Conservation (phyloP, 225 moss, liverwort and hornwort genomes). For the Pseudisothecium myosuroides region DNA sequence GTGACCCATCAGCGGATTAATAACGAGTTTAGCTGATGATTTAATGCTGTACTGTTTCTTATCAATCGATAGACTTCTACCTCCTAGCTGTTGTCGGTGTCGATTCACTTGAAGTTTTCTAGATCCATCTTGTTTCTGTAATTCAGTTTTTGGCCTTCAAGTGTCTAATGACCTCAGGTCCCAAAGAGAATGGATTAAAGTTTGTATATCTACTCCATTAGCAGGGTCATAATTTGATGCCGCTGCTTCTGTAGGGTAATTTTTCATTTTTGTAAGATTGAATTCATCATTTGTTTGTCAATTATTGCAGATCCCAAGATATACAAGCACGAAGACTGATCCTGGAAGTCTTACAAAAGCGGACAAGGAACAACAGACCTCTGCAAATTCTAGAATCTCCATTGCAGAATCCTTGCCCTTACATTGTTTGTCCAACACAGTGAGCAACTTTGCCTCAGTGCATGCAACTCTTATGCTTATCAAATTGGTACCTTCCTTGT, state of each 20-base stretch:
- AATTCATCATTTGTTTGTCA: neutral
- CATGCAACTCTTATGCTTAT: slow-evolving; percentile 53
- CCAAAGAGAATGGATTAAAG: no score
- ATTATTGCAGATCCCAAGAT: slow-evolving; percentile 19
- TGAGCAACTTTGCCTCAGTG: slow-evolving; percentile 42
- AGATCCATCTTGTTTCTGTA: neutral
- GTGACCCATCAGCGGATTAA: neutral
- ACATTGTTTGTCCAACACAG: slow-evolving; percentile 13
- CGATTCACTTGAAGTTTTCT: neutral
- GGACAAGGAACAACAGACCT: slow-evolving; percentile 11
- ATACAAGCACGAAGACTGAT: neutral
- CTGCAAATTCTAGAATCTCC: slow-evolving; percentile 10
- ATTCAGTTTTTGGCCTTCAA: neutral
- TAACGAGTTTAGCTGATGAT: neutral
- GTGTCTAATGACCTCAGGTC: neutral
- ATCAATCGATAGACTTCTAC: neutral
- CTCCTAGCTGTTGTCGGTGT: neutral
- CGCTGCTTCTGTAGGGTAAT: neutral
- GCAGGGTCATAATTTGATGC: neutral
- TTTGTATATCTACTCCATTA: neutral
- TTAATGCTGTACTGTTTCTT: neutral
- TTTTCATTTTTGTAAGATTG: neutral
- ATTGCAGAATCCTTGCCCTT: slow-evolving; percentile 9
- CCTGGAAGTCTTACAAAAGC: neutral
- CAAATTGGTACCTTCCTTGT: slow-evolving; percentile 62